Evolutionary conservation across 2,329 filamentous ascomycete genomes (phyloP), one percentile per base, ranked within the genome.

Genomic region (Colletotrichum sp.): DNA sequence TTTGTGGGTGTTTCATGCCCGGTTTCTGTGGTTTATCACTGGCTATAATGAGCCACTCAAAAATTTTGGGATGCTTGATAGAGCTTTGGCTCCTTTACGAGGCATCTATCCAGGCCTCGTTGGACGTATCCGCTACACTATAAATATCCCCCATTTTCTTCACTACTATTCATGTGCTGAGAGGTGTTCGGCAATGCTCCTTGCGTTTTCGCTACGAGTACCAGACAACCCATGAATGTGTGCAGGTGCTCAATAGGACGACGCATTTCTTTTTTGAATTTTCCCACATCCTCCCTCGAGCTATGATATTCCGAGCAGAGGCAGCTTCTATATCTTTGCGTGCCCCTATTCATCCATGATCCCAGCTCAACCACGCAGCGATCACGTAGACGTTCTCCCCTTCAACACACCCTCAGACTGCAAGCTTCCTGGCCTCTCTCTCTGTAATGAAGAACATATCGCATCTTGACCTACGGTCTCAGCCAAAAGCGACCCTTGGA

Each of bases 291-390:
- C 6, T 16, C 15, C 15, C 34, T 39, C 15, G 13, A 39, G 7
- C 7, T 16, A 16, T 16, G 1, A 16, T 5, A 4, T 16, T 16
- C 7, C 34, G 7, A 39, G 15, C 6, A 39, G 13, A 39, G 7
- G 0, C 34, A 39, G 34, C 34, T 0, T 7, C 15, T 8, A 4
- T 1, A 8, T 16, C 1, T 39, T 39, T 8, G 34, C 13, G 0
- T 16, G 15, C 34, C 15, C 34, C 34, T 2, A 39, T 39, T 8
- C 34, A 16, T 16, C 6, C 34, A 8, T 5, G 7, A 1, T 39
- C 4, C 34, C 15, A 39, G 34, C 34, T 39, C 15, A 39, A 16
- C 4, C 15, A 16, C 6, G 1, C 34, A 8, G 1, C 1, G 7
- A 16, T 39, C 34, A 16, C 1, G 6, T 8, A 39, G 13, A 39